These are phyloP conservation scores for Boletus reticulatus DNA, from an alignment of 768 basidiomycete species.

Conservation along the genomic window DNA sequence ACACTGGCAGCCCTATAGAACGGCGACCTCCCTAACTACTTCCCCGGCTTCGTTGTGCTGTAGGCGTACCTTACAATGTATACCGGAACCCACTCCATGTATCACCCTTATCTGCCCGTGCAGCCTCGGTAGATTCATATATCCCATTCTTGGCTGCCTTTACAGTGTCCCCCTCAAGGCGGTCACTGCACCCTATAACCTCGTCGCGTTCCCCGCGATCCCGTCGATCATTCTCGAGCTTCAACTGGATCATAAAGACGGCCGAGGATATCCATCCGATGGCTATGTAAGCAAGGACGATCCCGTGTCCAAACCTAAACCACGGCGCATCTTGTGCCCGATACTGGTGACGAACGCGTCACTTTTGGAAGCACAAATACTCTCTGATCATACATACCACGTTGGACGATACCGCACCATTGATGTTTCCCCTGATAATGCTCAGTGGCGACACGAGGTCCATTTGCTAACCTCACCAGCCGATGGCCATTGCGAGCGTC, in stretches of 20 bases:
- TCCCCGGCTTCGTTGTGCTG: no score
- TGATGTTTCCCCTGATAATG: constrained; percentile 51
- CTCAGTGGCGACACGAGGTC: constrained; percentile 16
- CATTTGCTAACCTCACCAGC: constrained; percentile 34
- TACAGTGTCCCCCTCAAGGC: constrained; percentile 36
- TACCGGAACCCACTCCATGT: constrained; percentile 78
- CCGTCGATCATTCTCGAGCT: constrained; percentile 57
- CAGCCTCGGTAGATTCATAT: constrained; percentile 54
- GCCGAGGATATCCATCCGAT: constrained; percentile 58
- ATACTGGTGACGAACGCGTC: constrained; percentile 42
- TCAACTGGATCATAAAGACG: constrained; percentile 46
- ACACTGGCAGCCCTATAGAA: no score
- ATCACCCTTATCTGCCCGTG: constrained; percentile 61
- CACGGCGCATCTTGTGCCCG: constrained; percentile 62
- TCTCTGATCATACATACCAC: constrained; percentile 43
- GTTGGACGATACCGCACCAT: constrained; percentile 66
- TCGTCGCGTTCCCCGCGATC: constrained; percentile 71
- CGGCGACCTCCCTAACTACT: no score
- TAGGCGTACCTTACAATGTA: constrained; percentile 34
- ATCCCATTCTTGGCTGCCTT: constrained; percentile 46
- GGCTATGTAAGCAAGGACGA: constrained; percentile 67
- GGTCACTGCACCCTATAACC: constrained; percentile 49
- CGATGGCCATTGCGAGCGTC: constrained; percentile 68
- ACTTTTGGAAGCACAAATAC: background rate
- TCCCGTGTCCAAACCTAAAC: constrained; percentile 67